Evolutionary conservation across 2,329 filamentous ascomycete species (phyloP), one percentile per base, ranked within the genome.

Genomic region (Phialophora tarda): DNA sequence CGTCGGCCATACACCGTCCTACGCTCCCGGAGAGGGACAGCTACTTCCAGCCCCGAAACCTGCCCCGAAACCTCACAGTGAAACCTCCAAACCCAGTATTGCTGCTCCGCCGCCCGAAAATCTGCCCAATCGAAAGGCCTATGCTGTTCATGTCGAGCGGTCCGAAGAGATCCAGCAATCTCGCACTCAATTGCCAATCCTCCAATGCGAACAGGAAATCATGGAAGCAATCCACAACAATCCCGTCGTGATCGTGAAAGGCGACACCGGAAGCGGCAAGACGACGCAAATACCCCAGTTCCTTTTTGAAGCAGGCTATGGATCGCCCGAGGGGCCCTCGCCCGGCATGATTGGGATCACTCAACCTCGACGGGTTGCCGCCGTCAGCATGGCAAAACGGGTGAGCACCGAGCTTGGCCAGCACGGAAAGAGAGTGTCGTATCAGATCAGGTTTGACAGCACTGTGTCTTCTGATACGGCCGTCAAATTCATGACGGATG

Each of bases 401-500:
- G 94, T 99, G 24, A 88, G 86, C 0, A 88, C 93, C 69, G 95
- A 99, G 76, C 79, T 99, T 50, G 93, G 92, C 1, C 84, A 91
- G 55, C 87, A 89, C 73, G 88, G 88, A n/a, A 83, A 89, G 28
- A 86, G 86, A 56, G 93, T 99, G 6, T 92, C 91, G 4, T 96
- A 98, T 77, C 95, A 93, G 77, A 97, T 99, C 73, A 90, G 96
- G 26, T 99, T 98, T 71, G 95, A 99, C 75, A 92, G 90, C 58
- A 94, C 89, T 0, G 88, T 91, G 1, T 87, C 88, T 57, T 83
- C 88, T 30, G 89, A 92, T 60, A 99, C 95, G 0, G 91, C 92
- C 5, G 87, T 99, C 77, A 99, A 99, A 77, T 99, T 98, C 80
- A 97, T 99, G 93, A 99, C 95, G 0, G 95, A 99, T 78, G 95